Conservation (phyloP, 1,139 yeast species). For the Petasospora fabianii region DNA sequence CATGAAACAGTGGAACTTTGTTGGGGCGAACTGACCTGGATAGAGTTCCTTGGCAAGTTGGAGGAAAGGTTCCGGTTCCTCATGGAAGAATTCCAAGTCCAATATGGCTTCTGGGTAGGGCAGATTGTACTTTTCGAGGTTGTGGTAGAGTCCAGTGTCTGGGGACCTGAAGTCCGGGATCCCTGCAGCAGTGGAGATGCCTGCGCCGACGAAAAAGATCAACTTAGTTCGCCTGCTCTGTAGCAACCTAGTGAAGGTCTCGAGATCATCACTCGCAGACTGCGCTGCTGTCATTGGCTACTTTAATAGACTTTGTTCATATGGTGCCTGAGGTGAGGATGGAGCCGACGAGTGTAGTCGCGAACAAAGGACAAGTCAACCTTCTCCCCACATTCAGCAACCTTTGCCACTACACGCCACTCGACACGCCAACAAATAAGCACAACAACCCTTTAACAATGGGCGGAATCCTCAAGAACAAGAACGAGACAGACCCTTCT, state of each 20-base stretch:
- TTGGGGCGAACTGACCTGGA: constrained; percentile 85
- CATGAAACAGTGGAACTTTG: constrained; percentile 74
- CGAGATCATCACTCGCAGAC: too few species aligned
- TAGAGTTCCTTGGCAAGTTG: constrained; percentile 78
- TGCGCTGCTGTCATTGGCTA: too few species aligned
- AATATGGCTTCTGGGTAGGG: constrained; percentile 97
- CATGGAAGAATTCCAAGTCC: constrained; percentile 74
- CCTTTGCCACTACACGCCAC: too few species aligned
- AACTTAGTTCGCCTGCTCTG: not conserved
- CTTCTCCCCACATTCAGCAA: too few species aligned
- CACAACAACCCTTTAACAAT: constrained; percentile 15
- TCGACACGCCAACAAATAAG: not conserved
- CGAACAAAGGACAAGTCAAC: too few species aligned
- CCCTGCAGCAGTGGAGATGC: constrained; percentile 88
- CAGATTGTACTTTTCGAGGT: constrained; percentile 64
- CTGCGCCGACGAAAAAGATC: constrained; percentile 71
- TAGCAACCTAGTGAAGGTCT: too few species aligned
- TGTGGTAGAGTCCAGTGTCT: constrained; percentile 83
- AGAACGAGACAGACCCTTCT: constrained; percentile 21
- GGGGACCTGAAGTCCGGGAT: constrained; percentile 96
- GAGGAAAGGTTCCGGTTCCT: constrained; percentile 79
- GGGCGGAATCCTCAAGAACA: constrained; percentile 40
- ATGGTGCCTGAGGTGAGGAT: too few species aligned
- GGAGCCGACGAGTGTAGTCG: too few species aligned
- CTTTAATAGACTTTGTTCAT: too few species aligned